A percentile compares a stretch with the other conserved stretches of the same genome.
Evolutionary conservation across 305 asterid genomes (phyloP).

Genomic region (Fraxinus sp.): DNA sequence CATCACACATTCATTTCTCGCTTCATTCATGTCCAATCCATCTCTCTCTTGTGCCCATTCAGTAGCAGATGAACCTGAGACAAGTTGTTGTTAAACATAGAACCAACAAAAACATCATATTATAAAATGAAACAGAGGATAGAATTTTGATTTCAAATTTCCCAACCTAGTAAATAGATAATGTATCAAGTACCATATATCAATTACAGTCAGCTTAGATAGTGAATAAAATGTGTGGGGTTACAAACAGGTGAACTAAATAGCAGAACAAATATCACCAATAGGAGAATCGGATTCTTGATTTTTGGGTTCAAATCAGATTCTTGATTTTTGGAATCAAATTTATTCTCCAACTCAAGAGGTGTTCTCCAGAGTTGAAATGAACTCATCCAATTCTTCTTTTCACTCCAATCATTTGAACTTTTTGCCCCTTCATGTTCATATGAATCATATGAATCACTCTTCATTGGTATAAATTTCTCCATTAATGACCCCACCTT

Average conservation of each 20-base stretch:
- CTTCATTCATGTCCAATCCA: too few relatives aligned
- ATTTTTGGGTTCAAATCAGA: slow-evolving; percentile 20
- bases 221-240: not conserved
- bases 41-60: slow-evolving; percentile 71
- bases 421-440: slow-evolving; percentile 30
- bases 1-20: too few relatives aligned
- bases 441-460: slow-evolving; percentile 18
- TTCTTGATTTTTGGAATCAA: slow-evolving; percentile 14
- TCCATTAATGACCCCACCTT: slow-evolving; percentile 33
- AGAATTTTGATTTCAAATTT: not conserved
- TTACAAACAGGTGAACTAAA: not conserved
- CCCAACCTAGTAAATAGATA: not conserved
- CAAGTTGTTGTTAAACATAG: slow-evolving; percentile 25
- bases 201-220: not conserved
- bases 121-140: not conserved
- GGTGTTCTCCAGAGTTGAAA: slow-evolving; percentile 59
- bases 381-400: slow-evolving; percentile 54
- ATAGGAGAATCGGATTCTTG: not conserved
- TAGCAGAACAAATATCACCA: not conserved
- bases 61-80: slow-evolving; percentile 89
- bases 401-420: slow-evolving; percentile 38
- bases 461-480: slow-evolving; percentile 31
- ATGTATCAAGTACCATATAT: not conserved
- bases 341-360: slow-evolving; percentile 30
- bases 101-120: slow-evolving; percentile 10